These are phyloP conservation scores for Dioscorea cayenensis DNA, from an alignment of 116 monocot genomes.

Conservation along the genomic window DNA sequence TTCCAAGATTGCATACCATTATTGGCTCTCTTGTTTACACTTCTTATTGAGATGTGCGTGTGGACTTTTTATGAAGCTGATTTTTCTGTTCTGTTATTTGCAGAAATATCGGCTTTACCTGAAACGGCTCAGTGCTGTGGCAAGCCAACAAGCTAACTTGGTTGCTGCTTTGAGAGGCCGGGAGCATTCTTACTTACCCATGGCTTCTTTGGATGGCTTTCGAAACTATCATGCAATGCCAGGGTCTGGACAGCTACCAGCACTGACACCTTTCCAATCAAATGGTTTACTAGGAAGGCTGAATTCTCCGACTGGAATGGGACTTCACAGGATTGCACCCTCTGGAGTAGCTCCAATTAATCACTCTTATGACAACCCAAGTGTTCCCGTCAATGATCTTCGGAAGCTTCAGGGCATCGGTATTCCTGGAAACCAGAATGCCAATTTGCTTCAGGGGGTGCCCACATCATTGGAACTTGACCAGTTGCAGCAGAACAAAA, in stretches of 20 bases:
- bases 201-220: slow-evolving; percentile 44
- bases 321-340: slow-evolving; percentile 44
- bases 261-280: slow-evolving; percentile 41
- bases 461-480: slow-evolving; percentile 35
- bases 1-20: no score
- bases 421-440: slow-evolving; percentile 27
- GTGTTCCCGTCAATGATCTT: slow-evolving; percentile 38
- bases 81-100: slow-evolving; percentile 3
- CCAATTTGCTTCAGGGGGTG: slow-evolving; percentile 35
- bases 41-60: not conserved
- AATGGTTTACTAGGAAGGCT: slow-evolving; percentile 26
- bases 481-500: slow-evolving; percentile 34
- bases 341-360: slow-evolving; percentile 35
- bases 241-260: slow-evolving; percentile 25
- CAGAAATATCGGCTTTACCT: slow-evolving; percentile 91
- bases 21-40: not conserved
- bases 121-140: slow-evolving; percentile 70
- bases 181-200: slow-evolving; percentile 53
- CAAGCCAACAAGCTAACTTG: slow-evolving; percentile 76
- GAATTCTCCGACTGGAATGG: slow-evolving; percentile 30
- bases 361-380: slow-evolving; percentile 9
- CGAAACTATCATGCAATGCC: slow-evolving; percentile 36
- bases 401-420: slow-evolving; percentile 34
- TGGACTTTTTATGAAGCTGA: not conserved
- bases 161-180: slow-evolving; percentile 58